A percentile compares a stretch with the other conserved stretches of the same genome.
These are phyloP conservation scores for Hypoxylon fuscum DNA, from an alignment of 495 filamentous ascomycete genomes.

Conservation along the genomic window DNA sequence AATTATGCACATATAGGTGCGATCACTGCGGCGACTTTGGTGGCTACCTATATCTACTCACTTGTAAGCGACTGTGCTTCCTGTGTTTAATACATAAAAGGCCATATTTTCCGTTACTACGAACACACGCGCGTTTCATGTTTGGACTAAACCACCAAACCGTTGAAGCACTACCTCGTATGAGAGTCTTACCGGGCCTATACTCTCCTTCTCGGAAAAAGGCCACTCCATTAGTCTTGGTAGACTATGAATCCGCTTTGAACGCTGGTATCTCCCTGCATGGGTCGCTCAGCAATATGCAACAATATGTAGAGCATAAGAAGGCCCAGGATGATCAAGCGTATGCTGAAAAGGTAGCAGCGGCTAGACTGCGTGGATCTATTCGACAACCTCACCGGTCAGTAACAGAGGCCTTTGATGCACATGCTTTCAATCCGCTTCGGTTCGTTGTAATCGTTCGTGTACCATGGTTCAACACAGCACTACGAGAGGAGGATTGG, in stretches of 20 bases:
- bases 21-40: constrained; percentile 31
- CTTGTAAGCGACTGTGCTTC: constrained; percentile 34
- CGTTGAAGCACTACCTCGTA: constrained; percentile 2
- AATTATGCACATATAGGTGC: constrained; percentile 16
- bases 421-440: not conserved
- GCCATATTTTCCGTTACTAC: constrained; percentile 1
- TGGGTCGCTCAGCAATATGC: constrained; percentile 7
- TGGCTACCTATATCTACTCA: constrained; percentile 35
- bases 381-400: not conserved
- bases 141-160: constrained; percentile 6
- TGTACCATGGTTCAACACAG: constrained; percentile 5
- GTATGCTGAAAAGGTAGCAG: not conserved
- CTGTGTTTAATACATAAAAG: constrained; percentile 18
- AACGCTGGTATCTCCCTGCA: constrained; percentile 2
- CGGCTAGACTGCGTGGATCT: not conserved
- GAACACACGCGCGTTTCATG: not conserved
- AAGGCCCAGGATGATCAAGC: not conserved
- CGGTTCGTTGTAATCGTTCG: constrained; percentile 5
- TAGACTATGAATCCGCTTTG: constrained; percentile 15
- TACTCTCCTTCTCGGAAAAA: not conserved
- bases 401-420: constrained; percentile 1
- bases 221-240: not conserved
- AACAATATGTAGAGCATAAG: not conserved
- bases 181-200: constrained; percentile 10
- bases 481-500: constrained; percentile 2